Evolutionary conservation across 164 flowering plant genomes (phyloP), one percentile per base, ranked within the genome.

Genomic region (Saururus chinensis): DNA sequence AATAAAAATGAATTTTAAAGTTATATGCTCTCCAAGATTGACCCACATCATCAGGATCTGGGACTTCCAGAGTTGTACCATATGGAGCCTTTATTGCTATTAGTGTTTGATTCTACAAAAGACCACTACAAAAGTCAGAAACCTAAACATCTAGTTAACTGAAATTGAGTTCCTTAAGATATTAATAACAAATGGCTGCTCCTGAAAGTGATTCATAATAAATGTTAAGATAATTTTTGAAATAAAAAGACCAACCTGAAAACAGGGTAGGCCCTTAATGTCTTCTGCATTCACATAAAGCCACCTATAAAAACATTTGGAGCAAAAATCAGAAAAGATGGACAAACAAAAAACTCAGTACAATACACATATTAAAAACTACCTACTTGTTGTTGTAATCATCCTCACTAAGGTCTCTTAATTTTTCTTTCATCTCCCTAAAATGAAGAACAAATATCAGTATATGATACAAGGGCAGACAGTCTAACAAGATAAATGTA

Each of bases 1-100:
- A 19, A 11, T 57, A 60, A 37, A 25, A 41, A 22, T 22, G n/a
- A 40, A 14, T 20, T 16, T 16, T 8, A 26, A 10, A 7, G 8
- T 7, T 56, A 56, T 19, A 17, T 26, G 21, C 7, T 45, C 57
- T 60, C 55, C 62, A 45, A 45, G 19, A 23, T 53, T 35, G 35
- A 60, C 60, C 60, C 70, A 89, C 98, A 90, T 87, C 98, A 72
- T 92, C 98, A 65, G 97, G 98, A 79, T 90, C 95, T 57, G 98
- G 97, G 58, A 90, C 98, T 84, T 93, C 97, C 59, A 93, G 69
- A 20, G 96, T 93, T 60, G 97, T 93, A 25, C 98, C 96, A 80
- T 90, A 96, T 16, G 97, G 98, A 62, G 98, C 98, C 82, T 93
- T 93, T 54, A 93, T 77, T 74, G 98, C 97, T 63, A 93, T 88